Conservation (phyloP, 2,329 filamentous ascomycete genomes). For the Tolypocladium amazonense region DNA sequence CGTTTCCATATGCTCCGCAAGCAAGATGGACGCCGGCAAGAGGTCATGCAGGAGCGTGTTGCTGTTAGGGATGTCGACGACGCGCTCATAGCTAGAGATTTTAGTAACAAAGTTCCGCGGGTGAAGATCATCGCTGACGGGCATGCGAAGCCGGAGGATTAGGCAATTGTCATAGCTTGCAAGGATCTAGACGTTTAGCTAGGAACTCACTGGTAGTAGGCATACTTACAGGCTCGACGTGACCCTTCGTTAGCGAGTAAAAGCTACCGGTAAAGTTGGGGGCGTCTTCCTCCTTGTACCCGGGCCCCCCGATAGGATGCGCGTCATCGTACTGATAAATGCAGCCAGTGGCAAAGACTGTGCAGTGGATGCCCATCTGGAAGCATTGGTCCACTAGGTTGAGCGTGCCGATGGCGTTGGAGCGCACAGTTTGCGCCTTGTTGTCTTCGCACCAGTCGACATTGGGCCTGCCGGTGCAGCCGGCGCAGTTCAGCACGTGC, state of each 20-base stretch:
- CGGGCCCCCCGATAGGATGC: slow-evolving; percentile 48
- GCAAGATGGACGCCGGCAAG: slow-evolving; percentile 47
- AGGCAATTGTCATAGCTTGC: slow-evolving; percentile 50
- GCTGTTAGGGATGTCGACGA: slow-evolving; percentile 61
- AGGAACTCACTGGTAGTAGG: too few species aligned
- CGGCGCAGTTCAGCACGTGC: slow-evolving; percentile 56
- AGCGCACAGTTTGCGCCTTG: slow-evolving; percentile 55
- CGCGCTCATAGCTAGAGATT: slow-evolving; percentile 51
- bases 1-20: slow-evolving; percentile 50
- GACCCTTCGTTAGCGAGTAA: slow-evolving; percentile 57
- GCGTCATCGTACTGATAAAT: slow-evolving; percentile 53
- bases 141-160: slow-evolving; percentile 58
- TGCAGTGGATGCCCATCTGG: slow-evolving; percentile 48
- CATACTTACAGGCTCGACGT: slow-evolving; percentile 39
- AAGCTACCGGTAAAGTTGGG: slow-evolving; percentile 58
- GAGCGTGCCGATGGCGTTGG: slow-evolving; percentile 54
- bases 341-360: slow-evolving; percentile 57
- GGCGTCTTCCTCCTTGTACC: slow-evolving; percentile 49
- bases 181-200: slow-evolving; percentile 35
- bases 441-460: slow-evolving; percentile 64
- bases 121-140: slow-evolving; percentile 57
- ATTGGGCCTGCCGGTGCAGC: slow-evolving; percentile 55
- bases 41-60: slow-evolving; percentile 57
- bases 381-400: slow-evolving; percentile 29
- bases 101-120: slow-evolving; percentile 60